Conservation (phyloP, 164 flowering plant genomes). For the Umbilicus rupestris region DNA sequence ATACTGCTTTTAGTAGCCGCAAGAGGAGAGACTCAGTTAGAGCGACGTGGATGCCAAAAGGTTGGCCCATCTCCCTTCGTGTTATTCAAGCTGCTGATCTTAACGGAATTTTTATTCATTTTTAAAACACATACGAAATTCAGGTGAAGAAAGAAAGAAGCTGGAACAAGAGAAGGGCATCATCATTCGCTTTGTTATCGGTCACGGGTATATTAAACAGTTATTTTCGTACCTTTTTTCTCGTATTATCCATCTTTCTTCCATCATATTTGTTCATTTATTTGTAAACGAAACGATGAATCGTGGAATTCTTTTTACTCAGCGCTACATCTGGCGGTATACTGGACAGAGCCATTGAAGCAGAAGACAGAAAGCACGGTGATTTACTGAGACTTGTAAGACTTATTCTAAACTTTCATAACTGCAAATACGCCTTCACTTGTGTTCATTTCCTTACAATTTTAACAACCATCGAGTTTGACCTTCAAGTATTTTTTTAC, state of each 20-base stretch:
- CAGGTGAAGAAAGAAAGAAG: constrained; percentile 75
- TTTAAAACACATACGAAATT: constrained; percentile 6
- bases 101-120: background rate
- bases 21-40: constrained; percentile 95
- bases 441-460: background rate
- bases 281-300: background rate
- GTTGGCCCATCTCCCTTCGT: constrained; percentile 22
- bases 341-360: constrained; percentile 88
- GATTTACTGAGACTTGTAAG: constrained; percentile 88
- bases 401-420: background rate
- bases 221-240: too few species aligned
- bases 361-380: constrained; percentile 85
- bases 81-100: background rate
- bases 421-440: background rate
- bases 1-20: constrained; percentile 94
- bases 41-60: constrained; percentile 95
- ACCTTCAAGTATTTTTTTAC: background rate
- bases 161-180: constrained; percentile 98
- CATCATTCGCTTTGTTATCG: constrained; percentile 81
- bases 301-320: too few species aligned
- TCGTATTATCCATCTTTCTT: background rate
- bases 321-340: constrained; percentile 99
- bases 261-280: background rate
- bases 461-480: background rate
- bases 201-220: constrained; percentile 64